These are phyloP conservation scores for Kazachstania sp. DNA, from an alignment of 1,139 yeast genomes.

Conservation along the genomic window DNA sequence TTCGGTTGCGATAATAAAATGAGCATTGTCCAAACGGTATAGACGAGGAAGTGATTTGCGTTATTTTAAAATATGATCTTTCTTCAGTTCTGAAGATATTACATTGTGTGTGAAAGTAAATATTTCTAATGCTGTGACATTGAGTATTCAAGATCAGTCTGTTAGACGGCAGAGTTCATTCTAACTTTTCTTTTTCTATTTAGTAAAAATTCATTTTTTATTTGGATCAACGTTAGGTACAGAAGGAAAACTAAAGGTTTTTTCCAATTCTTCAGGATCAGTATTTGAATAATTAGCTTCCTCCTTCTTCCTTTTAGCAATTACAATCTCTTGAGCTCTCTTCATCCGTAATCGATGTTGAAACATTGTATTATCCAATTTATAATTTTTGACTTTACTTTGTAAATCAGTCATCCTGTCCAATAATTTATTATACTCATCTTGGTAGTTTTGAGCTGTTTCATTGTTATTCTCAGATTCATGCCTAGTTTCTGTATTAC, in stretches of 20 bases:
- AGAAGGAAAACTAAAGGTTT: constrained; percentile 47
- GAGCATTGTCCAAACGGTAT: no score
- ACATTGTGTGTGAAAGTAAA: no score
- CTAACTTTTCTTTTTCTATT: background rate
- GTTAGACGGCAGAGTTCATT: background rate
- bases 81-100: no score
- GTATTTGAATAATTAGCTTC: constrained; percentile 28
- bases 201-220: background rate
- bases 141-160: no score
- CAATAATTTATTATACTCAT: constrained; percentile 26
- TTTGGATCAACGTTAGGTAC: constrained; percentile 34
- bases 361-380: constrained; percentile 46
- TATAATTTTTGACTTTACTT: constrained; percentile 38
- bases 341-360: constrained; percentile 40
- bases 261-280: constrained; percentile 35
- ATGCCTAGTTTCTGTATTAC: constrained; percentile 12
- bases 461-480: constrained; percentile 12
- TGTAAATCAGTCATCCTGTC: constrained; percentile 24
- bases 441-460: constrained; percentile 19
- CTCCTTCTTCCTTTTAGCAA: constrained; percentile 28
- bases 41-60: no score
- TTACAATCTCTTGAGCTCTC: constrained; percentile 35
- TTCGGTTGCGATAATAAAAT: no score
- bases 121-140: no score
- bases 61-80: no score